A percentile compares a stretch with the other conserved stretches of the same genome.
Evolutionary conservation across 345 rosid genomes (phyloP).

Genomic region (Camelina sativa): DNA sequence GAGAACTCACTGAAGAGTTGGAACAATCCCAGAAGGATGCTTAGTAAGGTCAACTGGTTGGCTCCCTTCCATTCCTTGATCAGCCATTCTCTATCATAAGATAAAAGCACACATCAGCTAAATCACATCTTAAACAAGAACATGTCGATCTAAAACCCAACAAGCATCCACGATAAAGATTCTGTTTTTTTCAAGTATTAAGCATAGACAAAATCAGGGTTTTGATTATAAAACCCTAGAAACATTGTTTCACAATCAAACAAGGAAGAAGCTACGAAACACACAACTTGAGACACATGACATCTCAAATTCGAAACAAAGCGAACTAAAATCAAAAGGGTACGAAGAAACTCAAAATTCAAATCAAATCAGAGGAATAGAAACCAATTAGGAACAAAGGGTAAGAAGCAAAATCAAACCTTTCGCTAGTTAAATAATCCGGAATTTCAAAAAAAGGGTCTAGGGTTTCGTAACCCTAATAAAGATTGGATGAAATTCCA

Average conservation of each 20-base stretch:
- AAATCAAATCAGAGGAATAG: not conserved
- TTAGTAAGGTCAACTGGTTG: constrained; percentile 91
- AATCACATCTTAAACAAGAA: not conserved
- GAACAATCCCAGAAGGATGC: constrained; percentile 97
- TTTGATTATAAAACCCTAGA: not conserved
- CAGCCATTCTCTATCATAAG: constrained; percentile 62
- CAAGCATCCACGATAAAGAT: constrained; percentile 11
- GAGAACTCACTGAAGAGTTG: constrained; percentile 87
- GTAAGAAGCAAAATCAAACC: constrained; percentile 34
- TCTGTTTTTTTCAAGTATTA: no score
- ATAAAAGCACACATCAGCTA: constrained; percentile 11
- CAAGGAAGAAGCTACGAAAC: not conserved
- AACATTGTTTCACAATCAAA: not conserved
- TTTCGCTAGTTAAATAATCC: constrained; percentile 16
- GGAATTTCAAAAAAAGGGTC: not conserved
- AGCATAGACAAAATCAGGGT: not conserved
- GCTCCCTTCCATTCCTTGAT: constrained; percentile 74
- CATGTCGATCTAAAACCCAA: constrained; percentile 14
- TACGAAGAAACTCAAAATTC: not conserved
- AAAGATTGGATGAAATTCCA: constrained; percentile 1
- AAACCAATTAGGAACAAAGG: not conserved
- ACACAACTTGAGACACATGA: not conserved
- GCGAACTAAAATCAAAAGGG: not conserved
- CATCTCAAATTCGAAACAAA: constrained; percentile 4
- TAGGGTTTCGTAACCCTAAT: constrained; percentile 39